Percentiles rank a stretch among this genome's conserved stretches.
Evolutionary conservation across 345 rosid genomes (phyloP).

Genomic region (Euclidium syriacum): DNA sequence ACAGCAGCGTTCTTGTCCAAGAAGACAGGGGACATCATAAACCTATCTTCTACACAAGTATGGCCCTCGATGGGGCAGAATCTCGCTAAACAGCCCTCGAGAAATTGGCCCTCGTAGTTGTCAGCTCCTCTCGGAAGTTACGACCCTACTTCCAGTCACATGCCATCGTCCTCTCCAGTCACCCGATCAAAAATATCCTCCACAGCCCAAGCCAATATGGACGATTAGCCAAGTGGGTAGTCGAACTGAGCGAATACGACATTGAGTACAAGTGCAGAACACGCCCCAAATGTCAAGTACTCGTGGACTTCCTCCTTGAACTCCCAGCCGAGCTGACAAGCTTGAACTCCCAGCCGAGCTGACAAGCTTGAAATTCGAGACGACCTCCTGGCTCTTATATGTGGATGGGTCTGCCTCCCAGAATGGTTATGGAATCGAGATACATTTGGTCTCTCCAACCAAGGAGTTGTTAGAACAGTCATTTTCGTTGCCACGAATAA

Average conservation of each 20-base stretch:
- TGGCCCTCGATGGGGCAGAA: neutral
- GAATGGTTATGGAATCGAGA: too few relatives aligned
- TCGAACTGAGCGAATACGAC: neutral
- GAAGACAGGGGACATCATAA: neutral
- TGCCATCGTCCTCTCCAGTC: neutral
- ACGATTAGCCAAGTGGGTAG: neutral
- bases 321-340: neutral
- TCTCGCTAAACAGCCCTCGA: neutral
- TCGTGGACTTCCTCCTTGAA: neutral
- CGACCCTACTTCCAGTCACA: neutral
- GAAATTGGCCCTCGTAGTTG: neutral
- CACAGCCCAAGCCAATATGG: neutral
- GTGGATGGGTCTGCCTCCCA: too few relatives aligned
- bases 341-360: neutral
- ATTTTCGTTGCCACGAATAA: too few relatives aligned
- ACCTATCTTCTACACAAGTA: neutral
- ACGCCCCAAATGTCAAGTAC: neutral
- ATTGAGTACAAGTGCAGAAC: neutral
- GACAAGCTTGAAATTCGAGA: neutral
- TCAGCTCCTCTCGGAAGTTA: neutral
- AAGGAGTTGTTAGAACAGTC: too few relatives aligned
- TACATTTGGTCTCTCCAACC: too few relatives aligned
- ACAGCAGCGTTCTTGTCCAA: neutral
- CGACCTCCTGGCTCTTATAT: too few relatives aligned
- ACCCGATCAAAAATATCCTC: neutral